phyloP scores from a whole-genome alignment of 768 basidiomycete species.

The Tremella fuciformis region DNA sequence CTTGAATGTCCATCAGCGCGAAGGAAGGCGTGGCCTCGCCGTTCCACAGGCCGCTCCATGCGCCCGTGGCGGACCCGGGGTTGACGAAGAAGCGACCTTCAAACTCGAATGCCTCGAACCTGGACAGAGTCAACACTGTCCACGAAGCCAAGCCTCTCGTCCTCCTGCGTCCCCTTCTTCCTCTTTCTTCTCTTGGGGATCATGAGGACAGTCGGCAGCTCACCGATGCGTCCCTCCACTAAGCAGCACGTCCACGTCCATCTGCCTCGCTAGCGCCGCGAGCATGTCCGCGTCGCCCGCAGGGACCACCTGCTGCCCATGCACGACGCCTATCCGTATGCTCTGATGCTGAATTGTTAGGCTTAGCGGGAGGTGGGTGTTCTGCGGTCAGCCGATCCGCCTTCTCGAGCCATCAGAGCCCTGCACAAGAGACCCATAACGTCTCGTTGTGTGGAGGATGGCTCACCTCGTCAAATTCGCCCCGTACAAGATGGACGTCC shows the following conservation, averaged over 20 bases:
- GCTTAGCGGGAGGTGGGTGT: constrained; percentile 72
- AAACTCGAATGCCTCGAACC: constrained; percentile 90
- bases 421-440: no score
- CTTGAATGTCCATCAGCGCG: constrained; percentile 96
- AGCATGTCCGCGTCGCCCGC: constrained; percentile 89
- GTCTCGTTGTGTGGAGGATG: no score
- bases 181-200: no score
- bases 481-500: constrained; percentile 85
- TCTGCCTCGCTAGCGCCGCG: constrained; percentile 79
- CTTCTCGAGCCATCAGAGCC: no score
- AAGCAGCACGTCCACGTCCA: constrained; percentile 95
- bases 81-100: constrained; percentile 92
- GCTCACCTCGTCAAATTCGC: constrained; percentile 91
- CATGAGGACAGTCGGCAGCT: no score
- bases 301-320: constrained; percentile 91
- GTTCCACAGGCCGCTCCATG: constrained; percentile 69
- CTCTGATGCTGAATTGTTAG: constrained; percentile 75
- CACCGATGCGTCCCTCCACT: constrained; percentile 93
- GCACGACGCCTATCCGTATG: constrained; percentile 85
- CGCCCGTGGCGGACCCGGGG: constrained; percentile 91
- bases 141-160: no score
- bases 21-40: constrained; percentile 91
- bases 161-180: no score
- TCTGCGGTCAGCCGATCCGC: constrained; percentile 54
- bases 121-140: no score